A percentile compares a stretch with the other conserved stretches of the same genome.
These are phyloP conservation scores for Venturia aucupariae DNA, from an alignment of 2,329 filamentous ascomycete genomes.

Conservation along the genomic window DNA sequence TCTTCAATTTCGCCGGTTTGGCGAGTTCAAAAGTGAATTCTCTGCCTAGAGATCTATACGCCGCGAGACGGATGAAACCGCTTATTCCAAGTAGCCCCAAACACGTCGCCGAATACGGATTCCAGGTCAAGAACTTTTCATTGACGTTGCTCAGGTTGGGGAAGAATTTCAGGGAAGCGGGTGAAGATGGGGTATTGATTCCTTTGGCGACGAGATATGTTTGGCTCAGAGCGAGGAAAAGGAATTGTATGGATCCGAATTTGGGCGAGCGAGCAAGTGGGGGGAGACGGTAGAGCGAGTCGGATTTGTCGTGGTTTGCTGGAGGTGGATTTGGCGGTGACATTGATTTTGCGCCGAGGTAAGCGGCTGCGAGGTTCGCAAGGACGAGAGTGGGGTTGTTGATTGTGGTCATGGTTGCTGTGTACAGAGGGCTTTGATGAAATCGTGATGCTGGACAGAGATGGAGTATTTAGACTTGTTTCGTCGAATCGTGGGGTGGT, in stretches of 20 bases:
- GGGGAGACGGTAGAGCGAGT: not conserved
- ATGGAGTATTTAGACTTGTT: not conserved
- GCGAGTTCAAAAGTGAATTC: slow-evolving; percentile 47
- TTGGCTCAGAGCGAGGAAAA: not conserved
- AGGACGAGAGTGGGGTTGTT: not conserved
- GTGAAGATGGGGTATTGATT: not conserved
- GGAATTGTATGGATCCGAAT: no score
- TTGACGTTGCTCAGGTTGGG: slow-evolving; percentile 1
- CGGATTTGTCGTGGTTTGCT: not conserved
- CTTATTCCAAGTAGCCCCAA: not conserved
- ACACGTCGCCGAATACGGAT: not conserved
- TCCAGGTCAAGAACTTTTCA: slow-evolving; percentile 8
- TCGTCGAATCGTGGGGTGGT: not conserved
- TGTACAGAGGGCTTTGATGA: not conserved
- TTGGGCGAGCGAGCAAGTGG: not conserved
- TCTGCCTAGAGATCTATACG: slow-evolving; percentile 38
- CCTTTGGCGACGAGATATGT: not conserved
- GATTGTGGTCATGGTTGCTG: not conserved
- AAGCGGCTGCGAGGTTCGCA: not conserved
- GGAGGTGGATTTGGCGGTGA: not conserved
- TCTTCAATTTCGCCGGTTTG: slow-evolving; percentile 38
- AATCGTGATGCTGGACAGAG: not conserved
- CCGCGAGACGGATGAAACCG: slow-evolving; percentile 24
- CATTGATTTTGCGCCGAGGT: not conserved
- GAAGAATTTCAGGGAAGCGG: not conserved